These are phyloP conservation scores for Phytophthora palmivora DNA, from an alignment of 352 stramenopile genomes.

Conservation along the genomic window DNA sequence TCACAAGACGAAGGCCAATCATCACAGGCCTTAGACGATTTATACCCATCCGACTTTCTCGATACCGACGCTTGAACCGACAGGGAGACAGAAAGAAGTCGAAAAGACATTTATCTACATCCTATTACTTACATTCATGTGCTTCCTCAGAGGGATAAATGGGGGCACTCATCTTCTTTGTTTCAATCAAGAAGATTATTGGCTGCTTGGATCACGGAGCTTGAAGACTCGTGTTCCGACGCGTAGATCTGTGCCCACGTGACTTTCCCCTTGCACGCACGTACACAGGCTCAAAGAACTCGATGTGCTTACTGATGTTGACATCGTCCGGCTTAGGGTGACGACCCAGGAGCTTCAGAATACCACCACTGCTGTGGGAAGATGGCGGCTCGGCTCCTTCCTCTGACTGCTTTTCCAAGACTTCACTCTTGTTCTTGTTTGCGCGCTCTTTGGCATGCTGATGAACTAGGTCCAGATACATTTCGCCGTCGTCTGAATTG, in stretches of 20 bases:
- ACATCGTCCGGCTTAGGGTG: conserved; percentile 24
- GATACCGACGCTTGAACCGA: conserved; percentile 19
- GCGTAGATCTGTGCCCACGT: conserved; percentile 20
- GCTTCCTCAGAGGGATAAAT: neutral
- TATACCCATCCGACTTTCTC: conserved; percentile 35
- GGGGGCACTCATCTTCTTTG: conserved; percentile 3
- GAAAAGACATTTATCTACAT: conserved; percentile 11
- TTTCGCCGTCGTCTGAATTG: conserved; percentile 64
- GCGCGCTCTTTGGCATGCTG: conserved; percentile 28
- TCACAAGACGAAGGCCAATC: conserved; percentile 7
- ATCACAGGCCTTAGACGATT: conserved; percentile 18
- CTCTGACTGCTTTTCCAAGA: conserved; percentile 18
- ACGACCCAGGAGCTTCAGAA: conserved; percentile 49
- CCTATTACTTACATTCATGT: conserved; percentile 24
- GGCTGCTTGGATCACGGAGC: no score
- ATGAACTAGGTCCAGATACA: conserved; percentile 62
- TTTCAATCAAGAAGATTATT: conserved; percentile 18
- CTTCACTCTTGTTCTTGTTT: conserved; percentile 35
- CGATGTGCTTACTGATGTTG: conserved; percentile 47
- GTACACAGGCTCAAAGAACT: conserved; percentile 65
- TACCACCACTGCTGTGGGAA: conserved; percentile 21
- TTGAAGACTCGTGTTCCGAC: conserved; percentile 22
- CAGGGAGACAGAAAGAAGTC: conserved; percentile 7
- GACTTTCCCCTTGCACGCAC: conserved; percentile 38
- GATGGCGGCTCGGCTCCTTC: conserved; percentile 1